Conservation (phyloP, 2,329 filamentous ascomycete genomes). For the Cryphonectria nitschkei region DNA sequence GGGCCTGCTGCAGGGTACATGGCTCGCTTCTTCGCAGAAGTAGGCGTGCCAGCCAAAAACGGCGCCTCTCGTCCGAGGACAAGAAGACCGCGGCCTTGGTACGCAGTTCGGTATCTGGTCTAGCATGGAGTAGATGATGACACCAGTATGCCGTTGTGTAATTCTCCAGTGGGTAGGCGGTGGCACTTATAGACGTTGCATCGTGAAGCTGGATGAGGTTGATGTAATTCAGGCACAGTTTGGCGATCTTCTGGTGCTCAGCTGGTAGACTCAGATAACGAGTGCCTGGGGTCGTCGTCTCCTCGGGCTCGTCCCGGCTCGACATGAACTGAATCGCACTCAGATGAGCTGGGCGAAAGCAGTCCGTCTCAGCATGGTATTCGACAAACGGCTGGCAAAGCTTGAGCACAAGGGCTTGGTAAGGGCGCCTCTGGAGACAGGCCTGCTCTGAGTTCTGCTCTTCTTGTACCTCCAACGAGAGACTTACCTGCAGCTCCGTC, state of each 20-base stretch:
- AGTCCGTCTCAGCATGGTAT: not conserved
- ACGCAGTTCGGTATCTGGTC: not conserved
- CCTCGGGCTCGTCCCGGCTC: not conserved
- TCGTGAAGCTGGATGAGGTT: not conserved
- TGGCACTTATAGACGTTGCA: not conserved
- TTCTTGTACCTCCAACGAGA: not conserved
- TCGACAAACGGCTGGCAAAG: conserved; percentile 7
- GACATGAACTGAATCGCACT: not conserved
- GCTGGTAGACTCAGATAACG: not conserved
- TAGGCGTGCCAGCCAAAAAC: not conserved
- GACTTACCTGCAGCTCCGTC: conserved; percentile 1
- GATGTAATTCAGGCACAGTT: not conserved
- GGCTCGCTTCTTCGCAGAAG: not conserved
- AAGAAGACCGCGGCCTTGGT: not conserved
- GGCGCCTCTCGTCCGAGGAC: not conserved
- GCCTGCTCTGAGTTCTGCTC: not conserved
- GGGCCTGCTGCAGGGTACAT: not conserved
- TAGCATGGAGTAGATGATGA: conserved; percentile 1
- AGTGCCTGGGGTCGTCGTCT: not conserved
- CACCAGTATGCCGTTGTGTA: conserved; percentile 4
- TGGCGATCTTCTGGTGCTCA: not conserved
- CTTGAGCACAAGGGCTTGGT: not conserved
- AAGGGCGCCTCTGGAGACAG: not conserved
- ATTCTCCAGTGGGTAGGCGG: not conserved
- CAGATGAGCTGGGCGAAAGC: not conserved